phyloP scores from a whole-genome alignment of 805 yeast genomes.

The Saturnispora zaruensis region DNA sequence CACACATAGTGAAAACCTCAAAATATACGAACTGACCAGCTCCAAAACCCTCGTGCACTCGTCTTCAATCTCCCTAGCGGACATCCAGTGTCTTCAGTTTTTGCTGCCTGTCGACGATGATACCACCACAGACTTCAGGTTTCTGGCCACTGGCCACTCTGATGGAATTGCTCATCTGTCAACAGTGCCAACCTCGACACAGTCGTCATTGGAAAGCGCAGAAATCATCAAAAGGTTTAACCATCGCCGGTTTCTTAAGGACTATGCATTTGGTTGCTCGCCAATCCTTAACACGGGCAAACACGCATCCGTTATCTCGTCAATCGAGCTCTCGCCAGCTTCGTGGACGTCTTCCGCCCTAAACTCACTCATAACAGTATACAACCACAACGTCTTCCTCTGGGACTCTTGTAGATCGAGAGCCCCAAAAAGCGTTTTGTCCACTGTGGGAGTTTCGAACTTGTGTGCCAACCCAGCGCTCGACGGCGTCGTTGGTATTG shows the following conservation, averaged over 20 bases:
- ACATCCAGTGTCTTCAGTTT: conserved; percentile 48
- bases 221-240: conserved; percentile 72
- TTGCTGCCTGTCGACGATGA: conserved; percentile 18
- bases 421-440: conserved; percentile 48
- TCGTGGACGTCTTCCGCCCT: conserved; percentile 36
- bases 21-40: conserved; percentile 37
- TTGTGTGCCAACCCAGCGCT: conserved; percentile 42
- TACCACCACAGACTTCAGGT: conserved; percentile 28
- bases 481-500: conserved; percentile 49
- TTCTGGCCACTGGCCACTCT: conserved; percentile 64
- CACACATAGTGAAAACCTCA: conserved; percentile 36
- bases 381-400: conserved; percentile 60
- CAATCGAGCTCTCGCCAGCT: conserved; percentile 31
- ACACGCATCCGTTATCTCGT: conserved; percentile 24
- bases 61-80: conserved; percentile 50
- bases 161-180: conserved; percentile 69
- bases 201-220: conserved; percentile 40
- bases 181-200: conserved; percentile 45
- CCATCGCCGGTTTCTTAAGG: conserved; percentile 54
- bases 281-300: conserved; percentile 10
- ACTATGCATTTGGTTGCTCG: conserved; percentile 6
- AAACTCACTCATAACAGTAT: conserved; percentile 49
- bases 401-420: conserved; percentile 66
- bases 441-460: conserved; percentile 40
- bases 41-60: conserved; percentile 41